Evolutionary conservation across 441 rosid species (phyloP).

Genomic region (Melastoma candidum): DNA sequence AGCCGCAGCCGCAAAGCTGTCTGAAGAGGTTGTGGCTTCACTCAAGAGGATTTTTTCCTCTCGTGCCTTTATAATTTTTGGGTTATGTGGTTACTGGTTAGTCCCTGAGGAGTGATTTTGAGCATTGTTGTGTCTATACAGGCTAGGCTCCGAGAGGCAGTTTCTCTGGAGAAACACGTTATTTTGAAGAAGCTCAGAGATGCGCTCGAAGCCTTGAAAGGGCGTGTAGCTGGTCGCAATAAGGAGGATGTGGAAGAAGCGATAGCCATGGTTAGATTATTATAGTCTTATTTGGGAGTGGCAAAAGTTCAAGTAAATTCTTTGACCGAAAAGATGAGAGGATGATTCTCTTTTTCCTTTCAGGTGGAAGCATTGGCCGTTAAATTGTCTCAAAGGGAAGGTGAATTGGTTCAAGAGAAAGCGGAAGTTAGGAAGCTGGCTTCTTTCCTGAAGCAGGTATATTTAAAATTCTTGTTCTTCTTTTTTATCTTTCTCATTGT

Average conservation of each 20-base stretch:
- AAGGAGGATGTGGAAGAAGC: conserved; percentile 97
- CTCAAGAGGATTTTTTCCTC: background rate
- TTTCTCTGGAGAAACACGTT: conserved; percentile 92
- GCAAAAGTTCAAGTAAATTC: too few relatives aligned
- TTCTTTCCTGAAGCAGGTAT: conserved; percentile 9
- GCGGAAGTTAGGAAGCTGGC: conserved; percentile 6
- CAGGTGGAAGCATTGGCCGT: conserved; percentile 12
- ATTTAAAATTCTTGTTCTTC: background rate
- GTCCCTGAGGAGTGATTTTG: too few relatives aligned
- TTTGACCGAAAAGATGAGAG: too few relatives aligned
- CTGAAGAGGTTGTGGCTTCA: conserved; percentile 63
- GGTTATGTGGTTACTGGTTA: background rate
- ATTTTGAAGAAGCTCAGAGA: conserved; percentile 96
- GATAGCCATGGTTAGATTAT: conserved; percentile 54
- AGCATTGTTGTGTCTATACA: conserved; percentile 17
- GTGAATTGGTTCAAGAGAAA: conserved; percentile 9
- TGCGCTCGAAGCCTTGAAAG: conserved; percentile 78
- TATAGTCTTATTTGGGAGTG: too few relatives aligned
- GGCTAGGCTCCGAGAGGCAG: conserved; percentile 86
- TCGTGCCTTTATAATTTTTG: background rate
- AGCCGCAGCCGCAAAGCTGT: conserved; percentile 90
- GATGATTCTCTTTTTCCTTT: conserved; percentile 7
- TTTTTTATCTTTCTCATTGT: background rate
- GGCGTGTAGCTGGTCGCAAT: conserved; percentile 84
- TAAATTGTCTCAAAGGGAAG: conserved; percentile 7